Conservation (phyloP, 306 rosid species). For the Erythrophleum fordii region DNA sequence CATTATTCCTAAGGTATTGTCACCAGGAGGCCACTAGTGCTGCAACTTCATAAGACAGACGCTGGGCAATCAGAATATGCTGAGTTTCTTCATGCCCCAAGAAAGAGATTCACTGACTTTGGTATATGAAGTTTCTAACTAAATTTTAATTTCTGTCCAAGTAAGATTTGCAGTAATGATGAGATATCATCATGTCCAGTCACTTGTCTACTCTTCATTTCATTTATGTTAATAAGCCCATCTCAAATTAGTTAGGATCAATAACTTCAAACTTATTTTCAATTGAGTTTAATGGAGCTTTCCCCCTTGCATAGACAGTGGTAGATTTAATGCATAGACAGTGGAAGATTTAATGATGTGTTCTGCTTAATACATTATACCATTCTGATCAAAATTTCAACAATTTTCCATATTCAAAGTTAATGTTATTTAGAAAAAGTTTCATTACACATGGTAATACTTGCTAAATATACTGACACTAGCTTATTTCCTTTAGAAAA, state of each 20-base stretch:
- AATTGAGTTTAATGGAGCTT: not conserved
- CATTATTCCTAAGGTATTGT: conserved; percentile 60
- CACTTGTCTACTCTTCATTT: not conserved
- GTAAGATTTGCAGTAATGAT: conserved; percentile 18
- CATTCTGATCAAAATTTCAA: not conserved
- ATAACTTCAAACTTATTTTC: not conserved
- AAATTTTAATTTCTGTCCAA: conserved; percentile 9
- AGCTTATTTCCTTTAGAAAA: conserved; percentile 1
- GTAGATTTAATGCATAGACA: not conserved
- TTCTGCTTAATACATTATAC: not conserved
- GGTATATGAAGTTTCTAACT: conserved; percentile 45
- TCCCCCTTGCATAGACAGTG: not conserved
- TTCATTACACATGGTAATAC: not conserved
- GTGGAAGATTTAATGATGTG: not conserved
- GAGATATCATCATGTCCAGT: not conserved
- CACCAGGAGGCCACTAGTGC: conserved; percentile 74
- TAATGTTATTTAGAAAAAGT: not conserved
- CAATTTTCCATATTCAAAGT: not conserved
- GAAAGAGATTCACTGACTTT: conserved; percentile 69
- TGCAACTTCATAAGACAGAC: conserved; percentile 78
- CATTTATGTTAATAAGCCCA: not conserved
- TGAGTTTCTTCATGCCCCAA: conserved; percentile 80
- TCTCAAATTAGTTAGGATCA: conserved; percentile 2
- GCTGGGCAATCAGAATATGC: conserved; percentile 69
- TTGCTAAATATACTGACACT: not conserved